Evolutionary conservation across 1,284 basidiomycete species (phyloP), one percentile per base, ranked within the genome.

Genomic region (Trichosporon sp.): DNA sequence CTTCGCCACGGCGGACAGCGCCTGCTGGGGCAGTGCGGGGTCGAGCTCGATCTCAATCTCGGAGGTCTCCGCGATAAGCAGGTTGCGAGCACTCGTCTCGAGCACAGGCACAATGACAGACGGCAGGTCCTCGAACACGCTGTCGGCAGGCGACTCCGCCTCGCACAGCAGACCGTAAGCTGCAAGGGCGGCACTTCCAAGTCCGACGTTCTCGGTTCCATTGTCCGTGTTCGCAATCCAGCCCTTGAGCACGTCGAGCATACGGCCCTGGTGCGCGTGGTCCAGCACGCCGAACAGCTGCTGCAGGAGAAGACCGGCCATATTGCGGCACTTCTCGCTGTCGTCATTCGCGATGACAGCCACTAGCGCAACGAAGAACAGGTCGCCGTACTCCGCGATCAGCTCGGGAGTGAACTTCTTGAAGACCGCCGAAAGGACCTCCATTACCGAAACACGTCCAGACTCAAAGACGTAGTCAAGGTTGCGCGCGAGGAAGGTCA

Each of bases 311-410:
- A 86, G 86, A 0, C 89, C 89, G 0, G 92, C 91, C 86, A 91
- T 91, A 74, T 90, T 89, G 23, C 92, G 85, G 76, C 94, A 98
- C 74, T 90, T 89, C 33, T 89, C 82, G 4, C 93, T 92, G 58
- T 91, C 89, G 74, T 99, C 96, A 76, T 99, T 99, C 33, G 92
- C 94, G 27, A 98, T 81, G 31, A 90, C 89, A 86, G 98, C 90
- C 19, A 96, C 92, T 21, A 99, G 85, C 0, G 91, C 89, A 3
- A 97, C 88, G 75, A 98, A 97, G 58, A 99, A 84, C 70, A 98
- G 83, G 75, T 98, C 92, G 14, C 91, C 85, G 72, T 95, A 90
- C 73, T 95, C 90, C 14, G 83, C 82, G 37, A 99, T 81, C 21
- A 97, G 82, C 3, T 84, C 85, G 10, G 83, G 83, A 65, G 91